Evolutionary conservation across 805 yeast species (phyloP), one percentile per base, ranked within the genome.

Genomic region (Nakazawaea ambrosiae): DNA sequence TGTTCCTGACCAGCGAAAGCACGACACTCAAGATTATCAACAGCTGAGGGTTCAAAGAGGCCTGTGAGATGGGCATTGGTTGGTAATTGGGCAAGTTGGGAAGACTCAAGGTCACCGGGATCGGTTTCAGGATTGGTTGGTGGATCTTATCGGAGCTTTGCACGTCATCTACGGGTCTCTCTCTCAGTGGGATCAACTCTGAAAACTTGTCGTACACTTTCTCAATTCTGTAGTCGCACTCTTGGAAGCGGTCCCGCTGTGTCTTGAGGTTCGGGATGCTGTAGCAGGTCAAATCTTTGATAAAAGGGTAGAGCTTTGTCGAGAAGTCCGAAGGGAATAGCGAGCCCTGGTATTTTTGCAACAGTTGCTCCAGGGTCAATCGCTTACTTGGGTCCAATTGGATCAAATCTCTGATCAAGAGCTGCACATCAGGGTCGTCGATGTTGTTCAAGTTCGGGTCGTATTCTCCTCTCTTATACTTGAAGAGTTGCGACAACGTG

Each of bases 401-500:
- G 9, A 86, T 75, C 81, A 92, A 79, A 42, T 72, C 68, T 31
- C 53, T 45, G 2, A 89, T 73, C 46, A 92, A 54, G 22, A 68
- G 63, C 42, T 71, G 67, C 2, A 86, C 65, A 18, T 63, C 48
- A 0, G 50, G 44, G 45, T 79, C 78, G 12, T 66, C 66, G 16
- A 85, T 72, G 2, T 69, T 68, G 5, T 70, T 66, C 33, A 85
- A 55, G 39, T 77, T 77, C 0, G 95, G 94, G 16, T 55, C 54
- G 50, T 70, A 78, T 42, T 82, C 88, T 2, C 77, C 72, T 41
- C 73, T 73, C 49, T 80, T 80, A 57, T 82, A 92, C 57, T 80
- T 84, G 65, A 85, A 90, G 43, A 89, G 63, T 51, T 89, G 95
- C 0, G 97, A 78, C 10, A 92, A 67, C 0, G 95, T 80, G 56